Conservation (phyloP, 2,329 filamentous ascomycete genomes). For the Claviceps maximensis region DNA sequence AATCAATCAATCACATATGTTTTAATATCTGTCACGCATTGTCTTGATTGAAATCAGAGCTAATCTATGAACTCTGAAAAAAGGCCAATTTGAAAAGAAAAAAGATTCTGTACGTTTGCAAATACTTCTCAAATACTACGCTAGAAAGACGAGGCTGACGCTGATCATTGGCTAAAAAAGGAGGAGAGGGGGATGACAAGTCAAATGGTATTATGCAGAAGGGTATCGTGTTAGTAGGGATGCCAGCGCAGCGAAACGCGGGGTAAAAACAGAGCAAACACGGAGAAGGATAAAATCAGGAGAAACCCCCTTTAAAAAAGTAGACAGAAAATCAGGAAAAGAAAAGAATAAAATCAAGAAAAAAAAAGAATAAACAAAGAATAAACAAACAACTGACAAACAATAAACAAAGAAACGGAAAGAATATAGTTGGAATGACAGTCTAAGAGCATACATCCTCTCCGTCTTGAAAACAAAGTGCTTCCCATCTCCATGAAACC, state of each 20-base stretch:
- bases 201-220: not conserved
- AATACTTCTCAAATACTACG: not conserved
- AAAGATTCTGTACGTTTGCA: not conserved
- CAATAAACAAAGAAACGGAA: not conserved
- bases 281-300: too few species aligned
- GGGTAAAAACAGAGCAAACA: not conserved
- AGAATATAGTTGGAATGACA: not conserved
- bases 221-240: conserved; percentile 4
- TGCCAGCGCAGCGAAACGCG: not conserved
- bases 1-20: not conserved
- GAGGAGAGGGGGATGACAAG: not conserved
- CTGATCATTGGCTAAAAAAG: not conserved
- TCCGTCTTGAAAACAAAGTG: not conserved
- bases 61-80: not conserved
- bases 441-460: not conserved
- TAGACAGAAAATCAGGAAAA: too few species aligned
- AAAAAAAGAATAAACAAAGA: not conserved
- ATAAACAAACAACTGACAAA: not conserved
- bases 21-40: not conserved
- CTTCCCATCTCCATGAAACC: not conserved
- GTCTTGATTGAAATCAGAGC: not conserved
- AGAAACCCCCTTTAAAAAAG: too few species aligned
- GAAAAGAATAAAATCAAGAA: not conserved
- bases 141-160: not conserved
- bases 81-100: not conserved